Conservation (phyloP, 495 filamentous ascomycete species). For the Melanomma pulvis-pyrius region DNA sequence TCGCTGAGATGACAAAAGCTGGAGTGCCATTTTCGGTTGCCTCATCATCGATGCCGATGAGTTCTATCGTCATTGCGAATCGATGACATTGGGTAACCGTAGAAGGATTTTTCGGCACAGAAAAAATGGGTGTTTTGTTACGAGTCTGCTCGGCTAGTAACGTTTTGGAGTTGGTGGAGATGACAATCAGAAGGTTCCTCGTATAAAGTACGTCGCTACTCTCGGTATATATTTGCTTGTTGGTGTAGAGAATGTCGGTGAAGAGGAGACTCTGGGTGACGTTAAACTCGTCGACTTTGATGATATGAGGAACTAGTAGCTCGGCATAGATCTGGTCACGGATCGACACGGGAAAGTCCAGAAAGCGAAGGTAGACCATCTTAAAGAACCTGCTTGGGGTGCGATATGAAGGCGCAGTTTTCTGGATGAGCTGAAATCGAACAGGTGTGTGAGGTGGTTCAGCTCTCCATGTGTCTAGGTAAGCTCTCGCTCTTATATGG, state of each 20-base stretch:
- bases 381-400: background rate
- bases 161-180: background rate
- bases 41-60: background rate
- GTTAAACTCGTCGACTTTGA: background rate
- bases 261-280: background rate
- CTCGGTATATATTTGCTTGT: conserved; percentile 19
- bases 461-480: too few species aligned
- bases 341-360: background rate
- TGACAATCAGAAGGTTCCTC: conserved; percentile 7
- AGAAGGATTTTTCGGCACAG: background rate
- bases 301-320: conserved; percentile 10
- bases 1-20: background rate
- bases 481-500: too few species aligned
- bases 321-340: conserved; percentile 17
- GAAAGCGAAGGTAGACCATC: conserved; percentile 2
- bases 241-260: conserved; percentile 17
- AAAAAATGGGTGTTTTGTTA: background rate
- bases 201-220: conserved; percentile 17
- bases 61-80: conserved; percentile 6
- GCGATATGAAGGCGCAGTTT: background rate
- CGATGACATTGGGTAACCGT: conserved; percentile 2
- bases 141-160: background rate
- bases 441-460: too few species aligned
- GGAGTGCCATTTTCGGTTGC: background rate
- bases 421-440: too few species aligned